Evolutionary conservation across 495 filamentous ascomycete genomes (phyloP), one percentile per base, ranked within the genome.

Genomic region (Amphirosellinia nigrospora): DNA sequence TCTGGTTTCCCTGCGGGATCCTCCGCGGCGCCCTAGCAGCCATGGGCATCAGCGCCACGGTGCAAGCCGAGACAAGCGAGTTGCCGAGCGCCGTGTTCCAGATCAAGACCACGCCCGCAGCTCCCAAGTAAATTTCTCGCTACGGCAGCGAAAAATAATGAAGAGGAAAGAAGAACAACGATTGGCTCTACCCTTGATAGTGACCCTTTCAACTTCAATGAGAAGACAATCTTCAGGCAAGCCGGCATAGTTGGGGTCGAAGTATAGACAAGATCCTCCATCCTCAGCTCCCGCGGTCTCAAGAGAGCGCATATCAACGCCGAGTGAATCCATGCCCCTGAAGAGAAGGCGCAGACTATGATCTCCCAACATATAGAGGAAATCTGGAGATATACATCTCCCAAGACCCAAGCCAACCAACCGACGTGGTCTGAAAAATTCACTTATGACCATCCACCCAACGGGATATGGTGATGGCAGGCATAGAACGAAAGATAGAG

Each of bases 1-100:
- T 99, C 16, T 97, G 91, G 90, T 97, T 98, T 78, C 96, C 96
- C 6, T 95, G 93, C 74, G 96, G 96, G 68, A 84, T 99, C 23
- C 91, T 99, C 58, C 86, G 95, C 48, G 96, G 96, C 62, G 93
- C 93, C 41, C 83, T 99, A 26, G 91, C 94, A 11, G 94, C 90
- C 63, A 86, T 99, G 86, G 95, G 96, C 19, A 94, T 99, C 69
- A 88, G 91, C 72, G 94, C 95, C 5, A 94, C 89, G 0, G 96
- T 98, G 19, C 92, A 97, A 74, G 95, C 92, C 15, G 95, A 97
- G 82, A 91, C 89, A 21, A 90, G 83, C 26, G 95, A 95, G 80
- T 83, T 98, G 41, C 96, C 96, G 9, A 87, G 86, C 5, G 96
- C 95, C 56, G 94, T 92, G 1, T 99, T 99, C 81, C 96, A 99